Base-by-base conservation (phyloP, 192 early-diverging fungal genomes). In the Rhizophagus prolifer region DNA sequence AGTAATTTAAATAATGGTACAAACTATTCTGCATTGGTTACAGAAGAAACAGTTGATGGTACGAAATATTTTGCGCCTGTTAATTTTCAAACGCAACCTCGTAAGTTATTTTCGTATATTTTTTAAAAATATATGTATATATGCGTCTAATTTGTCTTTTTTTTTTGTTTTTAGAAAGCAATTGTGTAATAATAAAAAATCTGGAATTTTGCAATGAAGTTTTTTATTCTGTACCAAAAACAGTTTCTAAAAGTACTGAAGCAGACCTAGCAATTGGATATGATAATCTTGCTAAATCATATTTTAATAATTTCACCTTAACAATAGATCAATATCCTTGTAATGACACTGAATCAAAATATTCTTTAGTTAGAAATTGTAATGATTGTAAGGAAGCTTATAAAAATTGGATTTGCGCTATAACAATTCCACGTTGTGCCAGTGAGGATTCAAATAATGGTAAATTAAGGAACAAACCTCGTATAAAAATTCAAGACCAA, bases 291-390 rank as follows among this genome's bases (percentile, higher is more conserved):
- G 81, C 86, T 0, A 41, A 71, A 4, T 63, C 66, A 14, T 38
- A 76, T 38, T 87, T 81, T 76, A 70, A 86, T 54, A 86, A 84
- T n/a, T 90, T 88, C 78, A 72, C 69, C 0, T 77, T 78, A 12
- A 84, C 86, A 7, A 41, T 90, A 14, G 74, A 36, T 1, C 87
- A 88, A 66, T 90, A 83, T 75, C 82, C 86, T 62, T 90, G 88
- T 69, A 50, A 85, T 2, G 50, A 54, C 16, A 6, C 4, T 21
- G 76, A 75, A 5, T 82, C 88, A 1, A 79, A 84, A 54, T 90
- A 88, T 63, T 90, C 88, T 4, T 80, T 90, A 54, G 82, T 88
- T 21, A 81, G 86, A 21, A 86, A 85, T 50, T 90, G 88, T 63
- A 80, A 75, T 28, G 88, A 90, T 70, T 90, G 88, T 76, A 59